These are phyloP conservation scores for Populus deltoides DNA, from an alignment of 345 rosid genomes.

Conservation along the genomic window DNA sequence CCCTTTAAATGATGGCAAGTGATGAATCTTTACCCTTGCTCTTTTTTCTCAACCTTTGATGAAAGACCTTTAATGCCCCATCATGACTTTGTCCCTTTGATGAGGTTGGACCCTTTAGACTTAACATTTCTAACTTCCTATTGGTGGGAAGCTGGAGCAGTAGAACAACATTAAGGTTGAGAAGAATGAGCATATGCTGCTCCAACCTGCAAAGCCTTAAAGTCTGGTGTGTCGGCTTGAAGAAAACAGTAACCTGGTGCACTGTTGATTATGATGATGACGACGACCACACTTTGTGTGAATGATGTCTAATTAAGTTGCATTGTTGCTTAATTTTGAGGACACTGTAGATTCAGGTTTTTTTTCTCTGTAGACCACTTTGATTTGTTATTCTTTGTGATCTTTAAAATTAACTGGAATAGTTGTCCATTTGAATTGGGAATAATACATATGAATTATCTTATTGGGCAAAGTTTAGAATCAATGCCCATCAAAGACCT, in stretches of 20 bases:
- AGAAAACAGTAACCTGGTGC: background rate
- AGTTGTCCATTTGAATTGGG: no score
- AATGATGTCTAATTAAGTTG: background rate
- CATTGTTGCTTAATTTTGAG: background rate
- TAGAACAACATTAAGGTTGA: background rate
- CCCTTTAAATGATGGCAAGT: background rate
- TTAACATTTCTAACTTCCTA: background rate
- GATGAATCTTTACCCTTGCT: background rate
- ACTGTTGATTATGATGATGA: no score
- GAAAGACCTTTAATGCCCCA: background rate
- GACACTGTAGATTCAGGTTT: background rate
- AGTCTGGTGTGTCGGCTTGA: background rate
- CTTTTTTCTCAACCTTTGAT: background rate
- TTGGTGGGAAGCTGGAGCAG: background rate
- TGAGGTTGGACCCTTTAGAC: background rate
- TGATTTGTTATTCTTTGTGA: background rate
- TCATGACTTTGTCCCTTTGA: background rate
- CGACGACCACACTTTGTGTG: background rate
- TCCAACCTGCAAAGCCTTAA: background rate
- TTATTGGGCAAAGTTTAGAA: background rate
- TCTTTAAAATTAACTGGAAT: background rate
- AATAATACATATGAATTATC: no score
- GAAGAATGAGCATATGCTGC: background rate
- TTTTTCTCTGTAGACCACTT: background rate
- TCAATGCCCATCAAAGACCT: background rate